These are phyloP conservation scores for Mycena kentingensis DNA, from an alignment of 768 basidiomycete genomes.

Conservation along the genomic window DNA sequence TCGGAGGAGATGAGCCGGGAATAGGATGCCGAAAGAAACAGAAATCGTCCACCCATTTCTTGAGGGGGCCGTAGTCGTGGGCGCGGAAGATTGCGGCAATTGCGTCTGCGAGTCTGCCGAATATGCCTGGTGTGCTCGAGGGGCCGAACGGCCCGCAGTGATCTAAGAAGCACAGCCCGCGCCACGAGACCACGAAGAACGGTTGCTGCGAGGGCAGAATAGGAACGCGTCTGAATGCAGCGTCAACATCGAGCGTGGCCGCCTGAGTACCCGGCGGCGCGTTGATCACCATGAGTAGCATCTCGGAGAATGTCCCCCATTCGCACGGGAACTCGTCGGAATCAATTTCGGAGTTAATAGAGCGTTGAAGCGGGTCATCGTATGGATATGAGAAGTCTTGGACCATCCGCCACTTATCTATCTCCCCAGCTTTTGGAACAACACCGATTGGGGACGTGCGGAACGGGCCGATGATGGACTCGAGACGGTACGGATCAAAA, in stretches of 20 bases:
- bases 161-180: constrained; percentile 31
- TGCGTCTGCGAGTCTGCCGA: constrained; percentile 35
- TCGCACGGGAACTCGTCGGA: constrained; percentile 27
- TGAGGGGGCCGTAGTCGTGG: constrained; percentile 21
- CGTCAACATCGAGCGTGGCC: constrained; percentile 40
- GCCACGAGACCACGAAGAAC: constrained; percentile 27
- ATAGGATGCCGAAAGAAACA: constrained; percentile 30
- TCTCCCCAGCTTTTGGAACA: constrained; percentile 20
- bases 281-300: constrained; percentile 26
- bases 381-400: constrained; percentile 25
- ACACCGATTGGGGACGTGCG: constrained; percentile 24
- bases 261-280: constrained; percentile 38
- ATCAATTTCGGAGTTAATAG: constrained; percentile 31
- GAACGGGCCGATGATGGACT: constrained; percentile 25
- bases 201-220: constrained; percentile 31
- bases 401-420: constrained; percentile 25
- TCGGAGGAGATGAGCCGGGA: background rate
- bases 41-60: constrained; percentile 43
- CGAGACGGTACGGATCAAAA: constrained; percentile 15
- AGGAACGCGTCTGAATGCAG: constrained; percentile 38
- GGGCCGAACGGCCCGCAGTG: constrained; percentile 31
- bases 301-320: constrained; percentile 36
- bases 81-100: constrained; percentile 26
- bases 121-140: constrained; percentile 30
- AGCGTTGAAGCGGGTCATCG: constrained; percentile 15